Evolutionary conservation across 2,329 filamentous ascomycete species (phyloP), one percentile per base, ranked within the genome.

Genomic region (Xylariaceae sp.): DNA sequence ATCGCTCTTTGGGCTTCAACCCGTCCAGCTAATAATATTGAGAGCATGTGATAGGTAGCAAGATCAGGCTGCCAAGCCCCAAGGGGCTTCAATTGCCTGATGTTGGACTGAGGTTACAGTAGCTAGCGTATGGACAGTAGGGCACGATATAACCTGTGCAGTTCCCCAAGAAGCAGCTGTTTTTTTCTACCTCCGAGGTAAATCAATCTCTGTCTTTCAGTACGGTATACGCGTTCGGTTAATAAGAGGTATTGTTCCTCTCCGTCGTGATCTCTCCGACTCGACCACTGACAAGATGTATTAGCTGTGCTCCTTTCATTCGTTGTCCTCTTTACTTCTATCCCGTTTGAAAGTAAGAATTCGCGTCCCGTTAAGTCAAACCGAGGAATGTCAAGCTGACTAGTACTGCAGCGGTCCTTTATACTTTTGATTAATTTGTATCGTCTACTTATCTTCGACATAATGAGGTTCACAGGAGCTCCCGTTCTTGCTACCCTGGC

Each of bases 281-380:
- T 41, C 32, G 3, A n/a, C 26, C 20, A 20, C 59, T 65, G 53
- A 66, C 48, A 19, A 44, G 40, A n/a, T 40, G n/a, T n/a, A n/a
- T 7, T 41, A 69, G 67, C 67, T 69, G 67, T 56, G 67, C 67
- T 69, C 67, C 62, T 54, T 59, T 53, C 32, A 45, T 69, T 67
- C 62, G 59, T 32, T 64, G 3, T 54, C 47, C 52, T 63, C 58
- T 43, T n/a, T n/a, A n/a, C n/a, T n/a, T 59, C 61, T 52, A 56
- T 29, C 26, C 62, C 66, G 61, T 67, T 65, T 61, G 62, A 67
- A 59, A 67, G 65, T 69, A 56, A 56, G 63, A 49, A 6, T 41
- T 32, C 20, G 2, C 40, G 12, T 21, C 40, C 18, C 44, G 10
- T 16, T 23, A 10, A 18, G 7, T 20, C 7, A 10, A 19, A 6